phyloP scores from a whole-genome alignment of 345 rosid species.

The Eucalyptus marginata region DNA sequence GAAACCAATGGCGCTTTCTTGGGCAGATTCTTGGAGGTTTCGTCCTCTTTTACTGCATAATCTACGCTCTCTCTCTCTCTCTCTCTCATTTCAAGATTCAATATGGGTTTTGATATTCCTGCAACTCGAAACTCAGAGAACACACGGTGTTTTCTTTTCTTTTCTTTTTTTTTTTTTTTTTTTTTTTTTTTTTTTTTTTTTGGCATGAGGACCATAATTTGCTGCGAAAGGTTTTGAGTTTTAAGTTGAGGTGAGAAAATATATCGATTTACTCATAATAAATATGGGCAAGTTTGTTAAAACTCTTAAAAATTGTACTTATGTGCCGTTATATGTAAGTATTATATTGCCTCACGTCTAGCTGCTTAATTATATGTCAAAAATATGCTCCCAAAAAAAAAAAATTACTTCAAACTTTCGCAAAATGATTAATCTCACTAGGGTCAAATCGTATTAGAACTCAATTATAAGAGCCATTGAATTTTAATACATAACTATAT shows the following conservation, averaged over 20 bases:
- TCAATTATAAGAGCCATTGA: neutral
- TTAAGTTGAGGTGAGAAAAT: neutral
- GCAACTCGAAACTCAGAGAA: neutral
- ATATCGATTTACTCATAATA: neutral
- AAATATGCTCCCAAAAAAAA: neutral
- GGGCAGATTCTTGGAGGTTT: neutral
- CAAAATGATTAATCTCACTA: neutral
- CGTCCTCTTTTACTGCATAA: neutral
- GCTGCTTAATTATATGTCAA: neutral
- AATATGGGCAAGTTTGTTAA: neutral
- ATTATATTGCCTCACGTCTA: neutral
- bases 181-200: neutral
- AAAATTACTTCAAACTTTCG: neutral
- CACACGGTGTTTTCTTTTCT: neutral
- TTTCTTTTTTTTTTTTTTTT: rapidly evolving
- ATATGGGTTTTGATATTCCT: neutral
- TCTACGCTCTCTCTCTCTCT: neutral
- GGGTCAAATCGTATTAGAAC: neutral
- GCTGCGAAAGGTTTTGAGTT: neutral
- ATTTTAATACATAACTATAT: neutral
- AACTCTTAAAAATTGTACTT: neutral
- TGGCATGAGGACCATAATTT: neutral
- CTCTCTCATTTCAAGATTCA: neutral
- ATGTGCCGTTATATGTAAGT: neutral
- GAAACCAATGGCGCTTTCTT: slow-evolving; percentile 51